Evolutionary conservation across 163 green algal genomes (phyloP), one percentile per base, ranked within the genome.

Genomic region (Coccomyxa subellipsoidea): DNA sequence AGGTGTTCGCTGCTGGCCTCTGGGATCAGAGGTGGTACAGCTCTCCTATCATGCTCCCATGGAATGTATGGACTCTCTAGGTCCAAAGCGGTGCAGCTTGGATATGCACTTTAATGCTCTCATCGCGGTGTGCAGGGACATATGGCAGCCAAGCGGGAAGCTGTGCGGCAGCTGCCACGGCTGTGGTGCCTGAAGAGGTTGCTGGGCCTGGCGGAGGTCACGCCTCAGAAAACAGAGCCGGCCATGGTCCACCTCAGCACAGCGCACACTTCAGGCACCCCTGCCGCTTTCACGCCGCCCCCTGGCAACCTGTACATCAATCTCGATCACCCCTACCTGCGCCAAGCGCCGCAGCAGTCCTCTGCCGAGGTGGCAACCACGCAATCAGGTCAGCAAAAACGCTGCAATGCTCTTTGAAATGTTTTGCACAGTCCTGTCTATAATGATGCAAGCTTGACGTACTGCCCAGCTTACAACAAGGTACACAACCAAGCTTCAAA

Each of bases 171-270:
- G 8, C 66, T 73, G 27, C 66, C 66, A 4, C 66, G 66, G 29
- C 27, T 73, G 29, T 73, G 66, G 66, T 18, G n/a, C 29, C 66
- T 73, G 66, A 32, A 73, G n/a, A 34, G 66, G 66, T 23, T 36
- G 21, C 66, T 73, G 66, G 29, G n/a, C 29, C 66, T 73, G 66
- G 66, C 29, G 10, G 66, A 32, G 27, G 66, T 34, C 27, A 32
- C 2, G 66, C 66, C 27, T 10, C 29, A 34, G 66, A 73, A 32
- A 12, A 73, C 27, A 8, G 29, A 73, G 66, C 66, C 66, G 31
- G 66, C 66, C 66, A 73, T 73, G 66, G 66, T 34, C 66, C 66
- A 73, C 66, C 66, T 73, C 29, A 73, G 66, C 66, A 73, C 66
- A 35, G 29, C 66, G 27, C 29, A 36, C 27, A n/a, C 29, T 9